Conservation (phyloP, 1,284 basidiomycete species). For the Flammula alnicola region DNA sequence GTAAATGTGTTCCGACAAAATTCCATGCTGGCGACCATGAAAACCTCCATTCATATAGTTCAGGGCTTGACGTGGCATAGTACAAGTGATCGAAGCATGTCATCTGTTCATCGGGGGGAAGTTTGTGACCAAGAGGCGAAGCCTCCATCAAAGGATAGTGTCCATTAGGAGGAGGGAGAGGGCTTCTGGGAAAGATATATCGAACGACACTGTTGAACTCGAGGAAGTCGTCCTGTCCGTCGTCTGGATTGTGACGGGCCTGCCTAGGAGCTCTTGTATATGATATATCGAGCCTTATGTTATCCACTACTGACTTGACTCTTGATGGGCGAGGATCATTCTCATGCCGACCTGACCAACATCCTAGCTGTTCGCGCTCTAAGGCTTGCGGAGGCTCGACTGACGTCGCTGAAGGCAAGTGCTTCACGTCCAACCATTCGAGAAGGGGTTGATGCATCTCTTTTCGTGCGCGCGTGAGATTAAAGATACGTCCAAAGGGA, state of each 20-base stretch:
- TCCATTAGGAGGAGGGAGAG: slow-evolving; percentile 16
- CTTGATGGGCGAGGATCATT: slow-evolving; percentile 26
- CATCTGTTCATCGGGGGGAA: slow-evolving; percentile 41
- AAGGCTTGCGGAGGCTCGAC: slow-evolving; percentile 12
- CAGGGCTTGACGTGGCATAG: slow-evolving; percentile 35
- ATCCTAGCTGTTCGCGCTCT: slow-evolving; percentile 39
- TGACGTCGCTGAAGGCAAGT: slow-evolving; percentile 26
- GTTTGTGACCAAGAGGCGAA: slow-evolving; percentile 30
- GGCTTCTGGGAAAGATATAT: slow-evolving; percentile 21
- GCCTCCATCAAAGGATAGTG: slow-evolving; percentile 23
- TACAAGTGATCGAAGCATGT: slow-evolving; percentile 49
- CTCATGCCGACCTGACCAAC: slow-evolving; percentile 41
- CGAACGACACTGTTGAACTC: slow-evolving; percentile 33
- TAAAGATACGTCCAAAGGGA: slow-evolving; percentile 44
- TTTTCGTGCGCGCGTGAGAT: slow-evolving; percentile 35
- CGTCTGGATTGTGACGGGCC: slow-evolving; percentile 22
- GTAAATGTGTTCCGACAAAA: slow-evolving; percentile 46
- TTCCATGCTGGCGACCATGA: slow-evolving; percentile 49
- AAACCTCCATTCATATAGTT: slow-evolving; percentile 35
- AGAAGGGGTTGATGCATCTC: slow-evolving; percentile 37
- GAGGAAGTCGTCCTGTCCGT: slow-evolving; percentile 27
- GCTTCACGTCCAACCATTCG: slow-evolving; percentile 47
- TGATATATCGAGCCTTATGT: slow-evolving; percentile 37
- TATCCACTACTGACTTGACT: slow-evolving; percentile 27
- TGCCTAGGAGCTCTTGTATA: slow-evolving; percentile 36